Percentiles rank a stretch among this genome's conserved stretches.
Evolutionary conservation across 1,284 basidiomycete species (phyloP).

Genomic region (Filobasidium uniguttulatum): DNA sequence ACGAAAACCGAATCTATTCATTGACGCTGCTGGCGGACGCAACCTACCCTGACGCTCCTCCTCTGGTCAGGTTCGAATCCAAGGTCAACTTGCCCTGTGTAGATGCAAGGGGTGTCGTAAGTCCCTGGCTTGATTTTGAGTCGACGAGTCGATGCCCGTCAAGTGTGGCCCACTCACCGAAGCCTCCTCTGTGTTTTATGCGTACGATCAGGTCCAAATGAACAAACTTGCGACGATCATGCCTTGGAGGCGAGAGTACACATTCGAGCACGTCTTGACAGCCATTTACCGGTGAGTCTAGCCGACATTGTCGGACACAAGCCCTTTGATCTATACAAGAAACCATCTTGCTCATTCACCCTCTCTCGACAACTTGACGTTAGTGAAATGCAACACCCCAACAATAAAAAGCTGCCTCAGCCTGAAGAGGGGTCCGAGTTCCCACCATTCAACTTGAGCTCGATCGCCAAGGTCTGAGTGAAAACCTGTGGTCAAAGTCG

Average conservation of each 20-base stretch:
- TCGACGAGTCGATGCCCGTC: background rate
- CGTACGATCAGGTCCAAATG: conserved; percentile 48
- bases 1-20: conserved; percentile 97
- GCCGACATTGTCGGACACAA: too few relatives aligned
- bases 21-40: conserved; percentile 79
- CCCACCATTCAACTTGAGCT: conserved; percentile 30
- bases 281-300: conserved; percentile 66
- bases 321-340: too few relatives aligned
- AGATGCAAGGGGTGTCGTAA: conserved; percentile 50
- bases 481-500: background rate
- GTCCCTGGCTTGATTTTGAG: conserved; percentile 15
- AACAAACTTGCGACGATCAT: conserved; percentile 54
- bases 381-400: conserved; percentile 86
- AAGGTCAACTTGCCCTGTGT: conserved; percentile 95
- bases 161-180: background rate
- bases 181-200: background rate
- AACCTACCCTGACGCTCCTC: conserved; percentile 50
- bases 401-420: conserved; percentile 87
- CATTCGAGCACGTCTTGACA: conserved; percentile 76
- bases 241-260: conserved; percentile 59
- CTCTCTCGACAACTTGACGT: background rate
- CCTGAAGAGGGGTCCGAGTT: conserved; percentile 66
- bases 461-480: conserved; percentile 17
- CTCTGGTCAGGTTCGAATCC: conserved; percentile 54
- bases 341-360: background rate